Evolutionary conservation across 306 rosid genomes (phyloP), one percentile per base, ranked within the genome.

Genomic region (Trifolium dubium): DNA sequence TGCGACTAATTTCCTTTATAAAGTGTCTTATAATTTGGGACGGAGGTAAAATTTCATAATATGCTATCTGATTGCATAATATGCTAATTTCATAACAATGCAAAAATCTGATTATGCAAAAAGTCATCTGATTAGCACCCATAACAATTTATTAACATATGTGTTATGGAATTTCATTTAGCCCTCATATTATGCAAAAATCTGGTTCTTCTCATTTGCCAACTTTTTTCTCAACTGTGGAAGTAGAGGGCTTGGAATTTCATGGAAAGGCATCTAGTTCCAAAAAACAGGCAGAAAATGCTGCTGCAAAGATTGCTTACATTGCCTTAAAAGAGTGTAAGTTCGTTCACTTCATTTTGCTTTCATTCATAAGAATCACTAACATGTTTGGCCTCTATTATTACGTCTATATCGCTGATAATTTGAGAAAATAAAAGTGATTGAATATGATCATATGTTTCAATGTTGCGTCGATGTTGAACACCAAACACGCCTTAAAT

Each of bases 261-360:
- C 65, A 40, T 6, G 88, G 89, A 67, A 55, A 43, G 65, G 80
- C 46, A 31, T 64, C 55, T 69, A 85, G 70, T 43, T 83, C 85
- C 71, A 76, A 80, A 72, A 81, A 83, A 73, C 71, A 53, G 37
- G 87, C 89, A 8, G 87, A 87, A 54, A 70, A 68, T 28, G 76
- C 59, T 79, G 92, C 86, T 29, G 88, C 92, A 0, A 79, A 71
- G 83, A 62, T 64, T 79, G 88, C 92, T 13, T 83, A 67, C 73
- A 32, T 65, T 17, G 47, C 73, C 6, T 66, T 88, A 1, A 54
- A 76, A 41, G 69, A 79, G 53, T 53, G 92, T 79, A 81, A 79
- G 86, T 79, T 51, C 23, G 1, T 23, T 23, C 23, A 23, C 23
- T 23, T 23, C 23, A 23, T 23, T 23, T 23, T 23, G 23, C 23